phyloP scores from a whole-genome alignment of 495 filamentous ascomycete genomes.

The Parathielavia hyrcaniae region DNA sequence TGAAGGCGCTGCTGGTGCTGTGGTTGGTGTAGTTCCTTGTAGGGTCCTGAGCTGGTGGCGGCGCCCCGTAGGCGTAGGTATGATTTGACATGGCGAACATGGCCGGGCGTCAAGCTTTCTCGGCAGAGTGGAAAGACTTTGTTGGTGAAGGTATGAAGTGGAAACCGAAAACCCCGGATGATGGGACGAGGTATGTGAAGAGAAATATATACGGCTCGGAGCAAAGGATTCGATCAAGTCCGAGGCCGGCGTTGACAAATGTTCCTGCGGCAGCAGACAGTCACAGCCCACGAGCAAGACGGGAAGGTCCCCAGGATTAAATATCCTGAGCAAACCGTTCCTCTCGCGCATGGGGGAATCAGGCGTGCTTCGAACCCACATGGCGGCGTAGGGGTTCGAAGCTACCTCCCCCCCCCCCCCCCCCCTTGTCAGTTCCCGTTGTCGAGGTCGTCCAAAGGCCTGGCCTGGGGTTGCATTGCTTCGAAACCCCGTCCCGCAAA shows the following conservation, averaged over 20 bases:
- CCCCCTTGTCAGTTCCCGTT: slow-evolving; percentile 7
- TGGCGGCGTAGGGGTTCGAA: slow-evolving; percentile 14
- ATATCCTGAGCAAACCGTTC: slow-evolving; percentile 14
- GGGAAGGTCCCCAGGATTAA: slow-evolving; percentile 15
- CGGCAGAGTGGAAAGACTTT: neutral
- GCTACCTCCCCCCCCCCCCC: neutral
- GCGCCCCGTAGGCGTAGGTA: slow-evolving; percentile 39
- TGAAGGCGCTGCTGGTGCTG: slow-evolving; percentile 91
- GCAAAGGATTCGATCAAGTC: neutral
- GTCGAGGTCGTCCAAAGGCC: slow-evolving; percentile 1
- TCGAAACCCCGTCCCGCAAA: slow-evolving; percentile 3
- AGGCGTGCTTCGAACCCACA: slow-evolving; percentile 17
- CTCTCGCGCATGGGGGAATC: slow-evolving; percentile 5
- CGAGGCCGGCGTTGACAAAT: slow-evolving; percentile 3
- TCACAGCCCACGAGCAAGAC: neutral
- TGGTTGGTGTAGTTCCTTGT: slow-evolving; percentile 60
- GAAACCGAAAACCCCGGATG: slow-evolving; percentile 10
- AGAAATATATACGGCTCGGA: neutral
- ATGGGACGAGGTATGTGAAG: neutral
- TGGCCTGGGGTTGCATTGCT: slow-evolving; percentile 9
- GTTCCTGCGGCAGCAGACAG: neutral
- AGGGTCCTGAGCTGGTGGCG: slow-evolving; percentile 31
- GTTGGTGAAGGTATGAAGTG: slow-evolving; percentile 5
- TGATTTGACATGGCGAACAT: slow-evolving; percentile 46
- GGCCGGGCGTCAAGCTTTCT: slow-evolving; percentile 4